Base-by-base conservation (phyloP, 2,329 filamentous ascomycete species). In the Laburnicola sp. region DNA sequence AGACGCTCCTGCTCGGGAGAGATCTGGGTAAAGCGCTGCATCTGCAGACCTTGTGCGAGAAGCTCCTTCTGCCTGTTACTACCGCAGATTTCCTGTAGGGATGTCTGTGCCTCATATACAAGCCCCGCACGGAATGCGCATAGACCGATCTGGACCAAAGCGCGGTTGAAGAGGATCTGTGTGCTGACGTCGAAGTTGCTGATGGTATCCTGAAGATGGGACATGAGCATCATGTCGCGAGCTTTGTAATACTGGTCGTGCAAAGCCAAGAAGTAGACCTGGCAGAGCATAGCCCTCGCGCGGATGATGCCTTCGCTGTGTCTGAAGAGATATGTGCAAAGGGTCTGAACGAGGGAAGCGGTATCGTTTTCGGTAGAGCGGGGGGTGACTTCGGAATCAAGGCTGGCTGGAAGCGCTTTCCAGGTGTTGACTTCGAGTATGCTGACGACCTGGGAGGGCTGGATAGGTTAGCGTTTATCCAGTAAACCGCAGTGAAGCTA, bases 151-250 rank as follows among this genome's bases (percentile, higher is more conserved):
- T 99, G 94, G 36, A 97, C 95, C 30, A 99, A 83, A 1, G 94
- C 97, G 62, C 94, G 86, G 84, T 99, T 99, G 86, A 95, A 99
- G 51, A 99, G 86, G 57, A 99, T 99, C 77, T 99, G 94, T 49
- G 91, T 96, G 78, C 87, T 91, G 63, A 99, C 89, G 69, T 99
- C 94, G 70, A 99, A 99, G 77, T 89, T 95, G 78, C 85, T 84
- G 73, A 99, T 99, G 48, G 89, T 96, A 80, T 99, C 94, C 72
- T 97, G 93, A 71, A 99, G 80, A 79, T 99, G 94, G 16, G 94
- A 99, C 91, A 99, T 99, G 75, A 99, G 85, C 87, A 97, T 96
- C 88, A 99, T 93, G 75, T 99, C 95, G 62, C 94, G 89, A 68
- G 94, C 89, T 77, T 89, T 91, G 83, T 96, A 97, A 82, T 97